Percentiles rank a stretch among this genome's conserved stretches.
These are phyloP conservation scores for Arthromyces matolae DNA, from an alignment of 768 basidiomycete genomes.

Conservation along the genomic window DNA sequence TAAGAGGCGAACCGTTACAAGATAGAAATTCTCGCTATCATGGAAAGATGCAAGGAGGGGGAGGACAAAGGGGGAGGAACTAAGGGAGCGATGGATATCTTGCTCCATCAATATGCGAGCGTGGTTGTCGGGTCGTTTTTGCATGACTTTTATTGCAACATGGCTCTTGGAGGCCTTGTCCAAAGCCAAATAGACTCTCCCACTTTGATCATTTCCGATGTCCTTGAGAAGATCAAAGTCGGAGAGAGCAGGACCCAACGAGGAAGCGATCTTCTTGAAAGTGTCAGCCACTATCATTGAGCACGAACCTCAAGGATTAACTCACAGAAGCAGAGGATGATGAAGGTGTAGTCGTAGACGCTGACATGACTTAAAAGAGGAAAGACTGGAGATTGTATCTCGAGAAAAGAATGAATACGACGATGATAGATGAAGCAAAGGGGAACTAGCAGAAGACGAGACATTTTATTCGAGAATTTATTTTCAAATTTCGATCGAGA, in stretches of 20 bases:
- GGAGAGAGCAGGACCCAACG: background rate
- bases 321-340: no score
- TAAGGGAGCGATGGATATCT: background rate
- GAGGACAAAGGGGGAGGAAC: background rate
- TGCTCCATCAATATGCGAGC: background rate
- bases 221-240: slow-evolving; percentile 5
- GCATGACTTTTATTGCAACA: slow-evolving; percentile 9
- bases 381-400: background rate
- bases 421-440: background rate
- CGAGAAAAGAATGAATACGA: background rate
- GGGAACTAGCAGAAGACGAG: background rate
- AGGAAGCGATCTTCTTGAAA: background rate
- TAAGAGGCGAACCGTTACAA: slow-evolving; percentile 8
- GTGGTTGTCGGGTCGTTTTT: background rate
- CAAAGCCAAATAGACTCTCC: slow-evolving; percentile 1
- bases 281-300: slow-evolving; percentile 6
- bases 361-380: background rate
- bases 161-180: background rate
- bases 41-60: slow-evolving; percentile 11
- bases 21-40: slow-evolving; percentile 8
- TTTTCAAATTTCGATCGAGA: background rate
- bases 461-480: background rate
- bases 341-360: background rate
- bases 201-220: slow-evolving; percentile 3
- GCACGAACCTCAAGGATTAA: no score